Percentiles rank a stretch among this genome's conserved stretches.
phyloP scores from a whole-genome alignment of 2,329 filamentous ascomycete genomes.

The Akanthomyces muscarius region DNA sequence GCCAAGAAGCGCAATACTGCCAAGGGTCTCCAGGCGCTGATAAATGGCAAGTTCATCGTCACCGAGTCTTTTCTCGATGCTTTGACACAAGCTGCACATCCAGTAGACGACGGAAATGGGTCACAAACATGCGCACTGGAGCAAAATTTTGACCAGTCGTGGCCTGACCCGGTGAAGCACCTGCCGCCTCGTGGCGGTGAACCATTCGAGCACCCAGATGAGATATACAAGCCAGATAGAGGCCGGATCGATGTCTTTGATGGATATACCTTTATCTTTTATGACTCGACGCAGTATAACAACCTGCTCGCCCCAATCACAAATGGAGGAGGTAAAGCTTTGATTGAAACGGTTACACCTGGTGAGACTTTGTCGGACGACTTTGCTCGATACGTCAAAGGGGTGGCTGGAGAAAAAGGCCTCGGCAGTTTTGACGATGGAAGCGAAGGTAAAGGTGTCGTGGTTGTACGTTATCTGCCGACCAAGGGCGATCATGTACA shows the following conservation, averaged over 20 bases:
- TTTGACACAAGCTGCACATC: slow-evolving; percentile 56
- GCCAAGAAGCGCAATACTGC: slow-evolving; percentile 86
- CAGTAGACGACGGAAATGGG: slow-evolving; percentile 43
- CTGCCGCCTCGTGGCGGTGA: slow-evolving; percentile 74
- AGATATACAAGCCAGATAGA: slow-evolving; percentile 68
- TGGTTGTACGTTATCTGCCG: slow-evolving; percentile 70
- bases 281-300: slow-evolving; percentile 70
- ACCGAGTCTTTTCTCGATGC: slow-evolving; percentile 69
- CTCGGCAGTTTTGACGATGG: slow-evolving; percentile 60
- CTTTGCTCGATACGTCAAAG: slow-evolving; percentile 72
- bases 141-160: slow-evolving; percentile 70
- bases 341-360: slow-evolving; percentile 59
- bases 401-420: slow-evolving; percentile 69
- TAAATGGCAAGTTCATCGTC: slow-evolving; percentile 77
- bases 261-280: slow-evolving; percentile 85
- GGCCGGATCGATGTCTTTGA: slow-evolving; percentile 70
- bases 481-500: slow-evolving; percentile 49
- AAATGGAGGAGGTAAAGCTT: slow-evolving; percentile 76
- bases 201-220: slow-evolving; percentile 61
- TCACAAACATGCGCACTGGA: slow-evolving; percentile 60
- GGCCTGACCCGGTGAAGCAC: slow-evolving; percentile 70
- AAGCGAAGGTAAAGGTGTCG: slow-evolving; percentile 64
- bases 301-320: slow-evolving; percentile 71
- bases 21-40: slow-evolving; percentile 79
- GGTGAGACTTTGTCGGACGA: slow-evolving; percentile 67